Conservation (phyloP, 495 filamentous ascomycete species). For the Penicilliopsis zonata region DNA sequence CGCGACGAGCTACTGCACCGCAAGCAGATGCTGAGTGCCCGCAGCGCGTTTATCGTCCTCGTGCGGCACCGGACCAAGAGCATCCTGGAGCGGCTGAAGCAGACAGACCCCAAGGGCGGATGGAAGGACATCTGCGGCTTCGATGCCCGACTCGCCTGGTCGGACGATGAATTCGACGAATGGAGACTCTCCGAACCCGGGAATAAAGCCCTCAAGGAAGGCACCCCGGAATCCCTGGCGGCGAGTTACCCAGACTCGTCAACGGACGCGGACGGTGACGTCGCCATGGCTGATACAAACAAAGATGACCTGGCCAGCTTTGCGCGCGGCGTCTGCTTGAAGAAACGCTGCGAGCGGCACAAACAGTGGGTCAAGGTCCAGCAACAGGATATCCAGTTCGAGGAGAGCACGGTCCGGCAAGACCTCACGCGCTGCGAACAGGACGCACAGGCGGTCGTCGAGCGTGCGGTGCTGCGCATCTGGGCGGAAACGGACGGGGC, state of each 20-base stretch:
- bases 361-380: constrained; percentile 40
- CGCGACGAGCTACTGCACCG: constrained; percentile 26
- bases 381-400: constrained; percentile 37
- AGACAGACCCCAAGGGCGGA: constrained; percentile 36
- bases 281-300: constrained; percentile 18
- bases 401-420: constrained; percentile 26
- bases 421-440: constrained; percentile 30
- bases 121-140: constrained; percentile 59
- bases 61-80: constrained; percentile 30
- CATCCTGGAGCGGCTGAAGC: constrained; percentile 33
- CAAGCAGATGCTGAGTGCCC: constrained; percentile 30
- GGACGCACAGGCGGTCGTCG: constrained; percentile 33
- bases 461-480: constrained; percentile 33
- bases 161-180: constrained; percentile 49
- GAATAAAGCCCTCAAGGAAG: constrained; percentile 25
- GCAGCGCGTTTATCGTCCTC: constrained; percentile 31
- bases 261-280: constrained; percentile 26
- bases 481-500: constrained; percentile 27
- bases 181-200: constrained; percentile 34
- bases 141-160: constrained; percentile 47
- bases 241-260: constrained; percentile 13
- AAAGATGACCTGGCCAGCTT: constrained; percentile 18
- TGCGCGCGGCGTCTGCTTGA: constrained; percentile 36
- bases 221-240: constrained; percentile 25
- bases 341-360: constrained; percentile 41